Evolutionary conservation across 1,284 basidiomycete genomes (phyloP).

Genomic region (Neolentinus lepideus): DNA sequence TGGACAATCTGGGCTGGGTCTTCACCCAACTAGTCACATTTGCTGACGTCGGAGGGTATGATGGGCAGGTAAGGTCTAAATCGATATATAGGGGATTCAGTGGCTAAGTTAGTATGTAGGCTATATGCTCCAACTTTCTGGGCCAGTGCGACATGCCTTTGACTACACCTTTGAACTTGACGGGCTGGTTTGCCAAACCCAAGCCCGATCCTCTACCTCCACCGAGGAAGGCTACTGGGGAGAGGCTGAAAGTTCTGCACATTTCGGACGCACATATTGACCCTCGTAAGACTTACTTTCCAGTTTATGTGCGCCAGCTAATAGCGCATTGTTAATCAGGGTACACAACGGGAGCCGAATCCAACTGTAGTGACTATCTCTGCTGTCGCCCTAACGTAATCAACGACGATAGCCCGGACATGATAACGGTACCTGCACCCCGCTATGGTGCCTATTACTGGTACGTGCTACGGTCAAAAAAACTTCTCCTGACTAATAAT

Average conservation of each 20-base stretch:
- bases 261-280: constrained; percentile 77
- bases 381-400: constrained; percentile 62
- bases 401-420: constrained; percentile 45
- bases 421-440: constrained; percentile 49
- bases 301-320: constrained; percentile 10
- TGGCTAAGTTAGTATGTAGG: constrained; percentile 28
- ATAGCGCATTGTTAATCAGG: constrained; percentile 26
- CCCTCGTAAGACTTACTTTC: constrained; percentile 33
- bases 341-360: constrained; percentile 68
- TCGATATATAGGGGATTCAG: not conserved
- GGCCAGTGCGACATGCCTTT: constrained; percentile 42
- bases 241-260: constrained; percentile 68
- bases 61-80: constrained; percentile 47
- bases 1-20: constrained; percentile 41
- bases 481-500: not conserved
- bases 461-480: constrained; percentile 23
- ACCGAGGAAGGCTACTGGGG: constrained; percentile 48
- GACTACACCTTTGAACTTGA: constrained; percentile 43
- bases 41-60: constrained; percentile 59
- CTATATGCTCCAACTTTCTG: constrained; percentile 50
- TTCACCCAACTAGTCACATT: constrained; percentile 63
- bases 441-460: constrained; percentile 61
- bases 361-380: constrained; percentile 63
- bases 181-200: constrained; percentile 55
- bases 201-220: constrained; percentile 60